Evolutionary conservation across 441 rosid genomes (phyloP).

Genomic region (Theobroma grandiflorum): DNA sequence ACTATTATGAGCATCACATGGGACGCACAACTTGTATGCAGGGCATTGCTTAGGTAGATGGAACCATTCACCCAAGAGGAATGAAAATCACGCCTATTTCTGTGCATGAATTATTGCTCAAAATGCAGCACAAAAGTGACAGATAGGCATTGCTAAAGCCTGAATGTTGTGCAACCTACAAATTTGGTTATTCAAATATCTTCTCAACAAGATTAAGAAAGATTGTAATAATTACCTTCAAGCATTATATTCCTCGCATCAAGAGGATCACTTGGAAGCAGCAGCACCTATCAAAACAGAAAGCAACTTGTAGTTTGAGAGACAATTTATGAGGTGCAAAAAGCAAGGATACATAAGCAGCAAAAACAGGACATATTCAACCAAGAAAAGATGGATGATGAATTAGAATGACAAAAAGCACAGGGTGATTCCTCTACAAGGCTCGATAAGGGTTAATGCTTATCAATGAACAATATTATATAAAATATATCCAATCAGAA

Average conservation of each 20-base stretch:
- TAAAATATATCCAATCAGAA: slow-evolving; percentile 2
- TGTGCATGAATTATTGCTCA: not conserved
- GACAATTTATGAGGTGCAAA: not conserved
- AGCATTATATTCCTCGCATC: slow-evolving; percentile 97
- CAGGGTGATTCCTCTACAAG: not conserved
- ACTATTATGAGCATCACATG: not conserved
- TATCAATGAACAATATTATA: not conserved
- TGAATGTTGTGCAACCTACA: not conserved
- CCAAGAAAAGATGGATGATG: not conserved
- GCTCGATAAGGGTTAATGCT: slow-evolving; percentile 12
- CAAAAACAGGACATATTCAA: slow-evolving; percentile 19
- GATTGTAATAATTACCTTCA: slow-evolving; percentile 65
- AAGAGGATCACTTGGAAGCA: slow-evolving; percentile 93
- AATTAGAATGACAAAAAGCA: not conserved
- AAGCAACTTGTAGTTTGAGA: slow-evolving; percentile 14
- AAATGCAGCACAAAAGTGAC: slow-evolving; percentile 14
- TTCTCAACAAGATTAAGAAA: slow-evolving; percentile 13
- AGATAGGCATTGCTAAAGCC: not conserved
- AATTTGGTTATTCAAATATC: not conserved
- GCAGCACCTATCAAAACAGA: slow-evolving; percentile 55
- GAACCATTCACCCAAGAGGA: not conserved
- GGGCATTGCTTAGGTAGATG: not conserved
- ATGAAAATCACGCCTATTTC: not conserved
- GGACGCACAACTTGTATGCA: not conserved
- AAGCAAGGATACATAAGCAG: not conserved